Conservation (phyloP, 148 eudicot species). For the Fagopyrum esculentum region DNA sequence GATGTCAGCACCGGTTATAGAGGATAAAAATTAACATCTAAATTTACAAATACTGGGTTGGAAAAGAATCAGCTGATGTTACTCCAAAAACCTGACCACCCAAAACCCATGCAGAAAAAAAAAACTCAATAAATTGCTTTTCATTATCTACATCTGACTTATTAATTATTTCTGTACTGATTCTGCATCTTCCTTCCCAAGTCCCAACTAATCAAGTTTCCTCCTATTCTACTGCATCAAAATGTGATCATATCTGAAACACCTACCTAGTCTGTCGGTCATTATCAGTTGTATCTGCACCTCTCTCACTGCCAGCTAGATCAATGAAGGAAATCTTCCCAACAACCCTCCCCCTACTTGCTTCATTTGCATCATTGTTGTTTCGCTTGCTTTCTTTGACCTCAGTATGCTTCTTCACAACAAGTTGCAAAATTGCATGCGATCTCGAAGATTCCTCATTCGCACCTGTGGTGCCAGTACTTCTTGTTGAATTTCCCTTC, state of each 20-base stretch:
- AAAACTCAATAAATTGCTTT: not conserved
- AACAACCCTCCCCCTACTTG: conserved; percentile 70
- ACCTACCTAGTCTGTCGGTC: conserved; percentile 89
- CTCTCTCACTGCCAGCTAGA: conserved; percentile 99
- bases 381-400: conserved; percentile 68
- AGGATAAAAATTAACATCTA: not conserved
- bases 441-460: conserved; percentile 99
- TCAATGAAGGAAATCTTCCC: conserved; percentile 98
- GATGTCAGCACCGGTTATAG: not conserved
- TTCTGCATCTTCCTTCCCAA: not conserved
- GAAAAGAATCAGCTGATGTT: not conserved
- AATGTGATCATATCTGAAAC: not conserved
- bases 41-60: not conserved
- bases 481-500: conserved; percentile 82
- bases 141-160: not conserved
- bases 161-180: not conserved
- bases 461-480: conserved; percentile 98
- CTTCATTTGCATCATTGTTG: conserved; percentile 61
- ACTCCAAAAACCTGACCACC: not conserved
- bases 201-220: not conserved
- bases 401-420: conserved; percentile 82
- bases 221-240: not conserved
- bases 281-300: conserved; percentile 98
- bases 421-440: conserved; percentile 97
- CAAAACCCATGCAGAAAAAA: not conserved